phyloP scores from a whole-genome alignment of 192 early-diverging fungal genomes.

The Backusella psychrophila region DNA sequence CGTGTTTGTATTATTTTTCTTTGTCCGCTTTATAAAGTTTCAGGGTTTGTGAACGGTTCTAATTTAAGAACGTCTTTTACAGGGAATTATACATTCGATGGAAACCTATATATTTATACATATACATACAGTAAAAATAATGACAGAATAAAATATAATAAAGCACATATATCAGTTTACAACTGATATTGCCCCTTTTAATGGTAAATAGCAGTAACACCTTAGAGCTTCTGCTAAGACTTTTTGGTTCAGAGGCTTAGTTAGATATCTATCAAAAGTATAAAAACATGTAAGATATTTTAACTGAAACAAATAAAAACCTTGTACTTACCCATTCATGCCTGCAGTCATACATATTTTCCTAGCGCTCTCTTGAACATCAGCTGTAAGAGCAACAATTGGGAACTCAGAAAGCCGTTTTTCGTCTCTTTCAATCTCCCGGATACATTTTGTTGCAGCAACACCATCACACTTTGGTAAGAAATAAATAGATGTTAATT shows the following conservation, averaged over 20 bases:
- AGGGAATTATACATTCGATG: neutral
- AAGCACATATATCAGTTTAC: neutral
- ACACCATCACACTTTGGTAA: conserved; percentile 41
- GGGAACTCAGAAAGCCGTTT: conserved; percentile 31
- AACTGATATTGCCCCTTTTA: neutral
- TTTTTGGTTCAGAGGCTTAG: conserved; percentile 17
- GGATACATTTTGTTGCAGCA: conserved; percentile 47
- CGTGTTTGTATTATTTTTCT: conserved; percentile 2
- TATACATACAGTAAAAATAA: neutral
- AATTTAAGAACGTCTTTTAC: neutral
- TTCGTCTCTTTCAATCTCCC: conserved; percentile 35
- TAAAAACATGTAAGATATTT: neutral
- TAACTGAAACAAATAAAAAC: neutral
- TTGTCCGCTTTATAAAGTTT: neutral
- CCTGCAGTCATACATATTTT: conserved; percentile 43
- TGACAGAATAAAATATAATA: neutral
- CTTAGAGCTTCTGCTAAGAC: conserved; percentile 5
- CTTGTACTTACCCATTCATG: conserved; percentile 40
- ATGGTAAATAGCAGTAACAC: conserved; percentile 4
- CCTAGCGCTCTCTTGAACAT: conserved; percentile 49
- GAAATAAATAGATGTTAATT: neutral
- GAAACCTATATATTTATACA: neutral
- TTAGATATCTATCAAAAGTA: conserved; percentile 8
- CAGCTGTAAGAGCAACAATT: conserved; percentile 45
- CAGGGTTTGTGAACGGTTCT: neutral